A percentile compares a stretch with the other conserved stretches of the same genome.
Conservation (phyloP, 2,329 filamentous ascomycete species). For the Scytalidium sp. region DNA sequence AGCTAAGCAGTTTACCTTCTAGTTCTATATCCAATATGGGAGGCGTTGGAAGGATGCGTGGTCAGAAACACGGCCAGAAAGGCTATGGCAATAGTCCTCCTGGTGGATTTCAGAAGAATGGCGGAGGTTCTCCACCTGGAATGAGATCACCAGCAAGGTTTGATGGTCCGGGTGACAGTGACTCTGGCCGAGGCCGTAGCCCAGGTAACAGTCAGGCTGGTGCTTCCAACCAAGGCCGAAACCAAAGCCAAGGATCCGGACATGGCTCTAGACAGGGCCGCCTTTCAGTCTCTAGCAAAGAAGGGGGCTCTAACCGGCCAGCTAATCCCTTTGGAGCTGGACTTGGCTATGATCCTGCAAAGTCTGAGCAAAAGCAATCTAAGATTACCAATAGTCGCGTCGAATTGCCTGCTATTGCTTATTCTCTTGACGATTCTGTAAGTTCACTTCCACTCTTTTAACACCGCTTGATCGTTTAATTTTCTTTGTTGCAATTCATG, state of each 20-base stretch:
- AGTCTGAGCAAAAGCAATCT: slow-evolving; percentile 16
- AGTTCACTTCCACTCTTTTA: slow-evolving; percentile 14
- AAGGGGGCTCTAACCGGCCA: not conserved
- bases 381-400: slow-evolving; percentile 41
- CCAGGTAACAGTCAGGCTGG: not conserved
- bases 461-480: not conserved
- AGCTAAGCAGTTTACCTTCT: not conserved
- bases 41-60: not conserved
- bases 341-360: slow-evolving; percentile 44
- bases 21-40: not conserved
- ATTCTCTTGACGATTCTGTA: slow-evolving; percentile 32
- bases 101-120: too few species aligned
- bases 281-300: not conserved
- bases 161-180: not conserved
- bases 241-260: not conserved
- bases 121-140: too few species aligned
- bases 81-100: not conserved
- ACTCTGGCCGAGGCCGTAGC: not conserved
- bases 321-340: slow-evolving; percentile 14
- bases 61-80: not conserved
- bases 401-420: slow-evolving; percentile 58
- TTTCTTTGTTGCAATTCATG: too few species aligned
- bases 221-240: not conserved
- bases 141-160: not conserved
- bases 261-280: not conserved